Evolutionary conservation across 805 yeast species (phyloP), one percentile per base, ranked within the genome.

Genomic region (Peterozyma xylosa): DNA sequence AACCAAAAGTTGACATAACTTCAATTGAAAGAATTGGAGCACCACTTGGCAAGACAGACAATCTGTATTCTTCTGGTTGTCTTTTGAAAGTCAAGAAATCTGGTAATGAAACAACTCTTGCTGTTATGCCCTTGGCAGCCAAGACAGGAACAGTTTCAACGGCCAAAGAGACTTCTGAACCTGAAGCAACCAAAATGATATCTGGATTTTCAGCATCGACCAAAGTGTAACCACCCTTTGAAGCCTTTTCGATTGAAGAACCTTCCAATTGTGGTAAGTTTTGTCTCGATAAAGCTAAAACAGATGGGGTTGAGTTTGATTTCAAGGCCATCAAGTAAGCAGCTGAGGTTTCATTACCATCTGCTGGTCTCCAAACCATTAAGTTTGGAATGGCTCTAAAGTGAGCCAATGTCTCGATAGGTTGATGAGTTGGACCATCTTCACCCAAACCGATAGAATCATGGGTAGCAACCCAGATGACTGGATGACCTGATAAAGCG

Each of bases 361-460:
- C 95, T 58, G 93, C 93, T 54, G 95, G 95, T 80, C 95, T 84
- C 91, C 91, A 85, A 47, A 85, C 93, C 60, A 78, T 73, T 55
- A 81, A 58, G 74, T 86, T 86, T 66, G 95, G 95, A 57, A 74
- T 60, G 52, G 95, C 89, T 76, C 95, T 81, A 64, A 84, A 78
- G 64, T 85, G 93, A 43, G 91, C 90, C 62, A 85, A 71, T 47
- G 93, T 83, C 71, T 85, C 95, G 55, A 86, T 82, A 68, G 95
- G 95, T 71, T 86, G 93, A 69, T 86, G 95, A 62, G 95, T 86
- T 68, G 95, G 95, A 62, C 95, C 95, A 64, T 86, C 95, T 74
- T 86, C 95, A 73, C 95, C 95, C 57, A 85, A 71, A 69, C 95
- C 95, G 58, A 86, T 85, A 39, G 93, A 86, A 66, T 86, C 95